Evolutionary conservation across 768 basidiomycete genomes (phyloP), one percentile per base, ranked within the genome.

Genomic region (Podaxis sp.): DNA sequence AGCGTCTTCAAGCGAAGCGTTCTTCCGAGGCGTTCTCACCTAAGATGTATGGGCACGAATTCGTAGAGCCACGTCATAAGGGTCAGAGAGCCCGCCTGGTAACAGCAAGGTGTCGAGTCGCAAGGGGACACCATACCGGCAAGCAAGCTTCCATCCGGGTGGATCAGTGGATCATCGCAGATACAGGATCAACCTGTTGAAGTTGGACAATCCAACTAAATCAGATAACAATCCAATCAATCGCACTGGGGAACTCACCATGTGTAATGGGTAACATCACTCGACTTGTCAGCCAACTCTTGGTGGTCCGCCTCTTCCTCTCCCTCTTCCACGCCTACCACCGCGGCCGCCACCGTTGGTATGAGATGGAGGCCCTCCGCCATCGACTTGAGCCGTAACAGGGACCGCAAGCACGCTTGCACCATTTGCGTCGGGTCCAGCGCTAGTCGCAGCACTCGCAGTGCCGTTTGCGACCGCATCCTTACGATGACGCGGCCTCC

Each of bases 401-500:
- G 64, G 28, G 17, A 49, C 19, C 3, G 61, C 36, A 51, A 42
- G 48, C 15, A 40, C 40, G 49, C 57, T 61, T 48, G 67, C 53
- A 9, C 54, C 58, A 48, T 64, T 65, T 11, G 56, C 59, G 44
- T 65, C 54, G 1, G 63, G 44, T n/a, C 57, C 55, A 46, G 46
- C 52, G 9, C 58, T 51, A 4, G 44, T 54, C 0, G 59, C 54
- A 46, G 1, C 44, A 46, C 33, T 33, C 4, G 57, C 56, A 13
- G 57, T 63, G 42, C 63, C 66, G 46, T 67, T 64, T 30, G 66
- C 66, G n/a, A 19, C 15, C 2, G 68, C 68, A n/a, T 66, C 71
- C 57, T 60, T 72, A 52, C 54, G 68, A 55, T 63, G 65, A 13
- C 64, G 57, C 19, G 69, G 63, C 52, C 66, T 68, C 61, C 66